Evolutionary conservation across 2,329 filamentous ascomycete genomes (phyloP), one percentile per base, ranked within the genome.

Genomic region (Pseudogymnoascus sp.): DNA sequence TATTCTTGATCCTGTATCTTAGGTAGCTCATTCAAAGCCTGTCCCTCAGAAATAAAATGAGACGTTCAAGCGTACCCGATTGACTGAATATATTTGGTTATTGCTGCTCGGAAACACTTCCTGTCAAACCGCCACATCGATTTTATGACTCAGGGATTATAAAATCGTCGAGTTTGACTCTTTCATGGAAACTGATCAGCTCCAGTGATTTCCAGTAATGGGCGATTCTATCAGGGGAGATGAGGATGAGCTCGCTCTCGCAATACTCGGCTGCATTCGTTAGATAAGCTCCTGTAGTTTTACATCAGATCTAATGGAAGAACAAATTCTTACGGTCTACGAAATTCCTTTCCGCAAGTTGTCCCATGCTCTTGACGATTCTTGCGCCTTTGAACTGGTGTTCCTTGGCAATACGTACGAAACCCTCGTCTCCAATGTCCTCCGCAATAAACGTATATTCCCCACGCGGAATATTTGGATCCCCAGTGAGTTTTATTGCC

Each of bases 401-500:
- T 64, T 92, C 88, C 1, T 83, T 78, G 0, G 87, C 85, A 1
- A 85, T 77, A 0, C 86, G 79, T 0, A 93, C 75, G 21, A 88
- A 80, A 0, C 90, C 91, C 0, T 72, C 76, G 0, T 82, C 79
- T 0, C 89, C 87, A 37, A 97, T 84, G 68, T 97, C 91, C 4
- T 91, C 84, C 0, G 86, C 88, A 3, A 90, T 81, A 72, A 96
- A 97, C 0, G 89, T 91, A 68, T 87, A 85, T 74, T 97, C 89
- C 7, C 93, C 93, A 7, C 93, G 82, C 0, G 93, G 93, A 13
- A 97, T 86, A 68, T 97, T 96, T 0, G 88, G 86, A 71, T 99
- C 93, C 0, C 93, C 93, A 0, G 93, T 97, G 35, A 99, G 78
- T 73, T 97, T 97, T 71, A 97, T 86, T 0, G 89, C 93, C 73